These are phyloP conservation scores for Plasmodium falciparum DNA, from an alignment of 169 alveolate genomes.

Conservation along the genomic window DNA sequence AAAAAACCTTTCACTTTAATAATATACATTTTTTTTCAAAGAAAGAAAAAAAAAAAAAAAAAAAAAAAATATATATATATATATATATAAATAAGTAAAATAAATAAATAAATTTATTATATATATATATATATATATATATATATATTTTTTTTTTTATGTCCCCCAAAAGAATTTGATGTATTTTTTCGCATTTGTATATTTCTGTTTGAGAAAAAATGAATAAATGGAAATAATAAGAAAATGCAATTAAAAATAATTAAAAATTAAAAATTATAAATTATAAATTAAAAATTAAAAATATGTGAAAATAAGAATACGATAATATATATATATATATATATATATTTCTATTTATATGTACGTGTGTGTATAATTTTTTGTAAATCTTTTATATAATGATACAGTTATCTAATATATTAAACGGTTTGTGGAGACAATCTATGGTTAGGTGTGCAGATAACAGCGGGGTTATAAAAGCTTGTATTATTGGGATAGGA, in stretches of 20 bases:
- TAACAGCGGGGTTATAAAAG: slow-evolving; percentile 86
- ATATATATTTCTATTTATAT: neutral
- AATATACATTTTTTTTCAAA: too few species aligned
- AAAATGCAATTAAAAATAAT: neutral
- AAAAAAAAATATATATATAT: too few species aligned
- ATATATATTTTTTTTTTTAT: too few species aligned
- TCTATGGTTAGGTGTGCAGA: slow-evolving; percentile 86
- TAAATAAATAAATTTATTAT: too few species aligned
- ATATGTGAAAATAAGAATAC: neutral
- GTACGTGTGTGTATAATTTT: neutral
- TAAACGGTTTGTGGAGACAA: slow-evolving; percentile 84
- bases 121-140: too few species aligned
- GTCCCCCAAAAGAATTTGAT: too few species aligned
- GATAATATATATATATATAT: slow-evolving; percentile 27
- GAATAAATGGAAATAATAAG: neutral
- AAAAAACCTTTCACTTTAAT: too few species aligned
- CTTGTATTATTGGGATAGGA: slow-evolving; percentile 87
- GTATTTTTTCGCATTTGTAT: too few species aligned
- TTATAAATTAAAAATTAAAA: neutral
- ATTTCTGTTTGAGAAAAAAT: neutral
- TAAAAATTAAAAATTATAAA: neutral
- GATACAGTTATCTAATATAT: slow-evolving; percentile 52
- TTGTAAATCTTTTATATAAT: neutral
- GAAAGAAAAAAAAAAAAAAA: too few species aligned
- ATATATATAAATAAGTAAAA: too few species aligned